phyloP scores from a whole-genome alignment of 1,139 yeast genomes.

The Tardiomyces depauwii region DNA sequence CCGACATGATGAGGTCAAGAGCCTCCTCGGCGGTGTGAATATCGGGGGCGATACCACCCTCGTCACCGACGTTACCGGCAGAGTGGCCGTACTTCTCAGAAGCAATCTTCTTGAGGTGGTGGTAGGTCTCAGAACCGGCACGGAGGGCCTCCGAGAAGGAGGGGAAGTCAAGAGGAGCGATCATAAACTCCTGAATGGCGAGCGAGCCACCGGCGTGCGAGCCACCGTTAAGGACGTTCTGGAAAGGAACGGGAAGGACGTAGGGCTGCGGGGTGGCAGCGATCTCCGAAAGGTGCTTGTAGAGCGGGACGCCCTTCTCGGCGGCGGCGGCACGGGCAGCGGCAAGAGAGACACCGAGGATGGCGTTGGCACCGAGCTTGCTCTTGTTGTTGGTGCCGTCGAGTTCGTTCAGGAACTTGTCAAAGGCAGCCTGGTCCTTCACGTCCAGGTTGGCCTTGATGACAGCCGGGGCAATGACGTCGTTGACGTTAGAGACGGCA shows the following conservation, averaged over 20 bases:
- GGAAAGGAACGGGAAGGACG: conserved; percentile 93
- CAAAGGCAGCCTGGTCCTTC: conserved; percentile 67
- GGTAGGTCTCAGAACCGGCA: conserved; percentile 95
- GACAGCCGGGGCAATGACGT: conserved; percentile 80
- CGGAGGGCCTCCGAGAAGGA: conserved; percentile 88
- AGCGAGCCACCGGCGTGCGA: conserved; percentile 98
- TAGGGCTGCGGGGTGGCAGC: conserved; percentile 57
- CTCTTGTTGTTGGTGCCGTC: conserved; percentile 94
- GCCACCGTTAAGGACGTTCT: conserved; percentile 97
- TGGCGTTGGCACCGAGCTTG: conserved; percentile 92
- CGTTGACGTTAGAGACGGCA: conserved; percentile 88
- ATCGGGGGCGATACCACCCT: conserved; percentile 99
- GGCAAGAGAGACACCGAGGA: conserved; percentile 89
- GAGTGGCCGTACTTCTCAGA: conserved; percentile 90
- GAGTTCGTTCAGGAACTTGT: conserved; percentile 61
- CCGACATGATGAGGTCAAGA: conserved; percentile 75
- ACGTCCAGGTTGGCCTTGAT: conserved; percentile 63
- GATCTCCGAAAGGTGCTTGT: conserved; percentile 70
- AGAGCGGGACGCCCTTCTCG: conserved; percentile 75
- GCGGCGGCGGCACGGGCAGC: conserved; percentile 95
- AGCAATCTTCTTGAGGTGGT: conserved; percentile 79
- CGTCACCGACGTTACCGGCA: conserved; percentile 99
- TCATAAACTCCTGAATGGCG: conserved; percentile 98
- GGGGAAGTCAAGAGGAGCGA: conserved; percentile 83
- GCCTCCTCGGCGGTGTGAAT: conserved; percentile 90